Base-by-base conservation (phyloP, 2,329 filamentous ascomycete species). In the Clarireedia homoeocarpa region DNA sequence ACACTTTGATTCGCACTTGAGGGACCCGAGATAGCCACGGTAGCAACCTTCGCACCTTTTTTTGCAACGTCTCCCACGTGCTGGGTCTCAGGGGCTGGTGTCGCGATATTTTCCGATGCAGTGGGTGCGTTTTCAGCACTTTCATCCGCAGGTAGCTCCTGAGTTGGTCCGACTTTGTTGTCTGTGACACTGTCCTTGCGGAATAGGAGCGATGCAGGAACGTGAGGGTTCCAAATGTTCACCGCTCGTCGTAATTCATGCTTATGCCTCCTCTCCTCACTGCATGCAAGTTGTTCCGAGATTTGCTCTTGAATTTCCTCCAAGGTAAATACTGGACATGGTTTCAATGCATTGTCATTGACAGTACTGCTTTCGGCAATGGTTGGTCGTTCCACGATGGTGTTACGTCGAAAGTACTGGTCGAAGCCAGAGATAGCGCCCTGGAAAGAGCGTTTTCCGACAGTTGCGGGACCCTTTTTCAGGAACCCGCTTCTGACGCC, bases 191-290 rank as follows among this genome's bases (percentile, higher is more conserved):
- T 30, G 27, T 30, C 42, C 42, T 20, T 45, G 10, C 42, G n/a
- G 20, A 45, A 45, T 20, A 45, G 5, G 20, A 45, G 10, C 42
- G n/a, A 20, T 20, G 42, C 42, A 17, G 42, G 42, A 45, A 45
- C 42, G 20, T 45, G n/a, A 12, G 42, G 42, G 23, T 54, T 47
- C 52, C 52, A 54, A 23, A 54, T 54, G 30, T 54, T 54, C 2
- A 54, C 45, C 24, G 52, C 52, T 1, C 52, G 17, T 20, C 30
- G 39, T 10, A 23, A 24, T 17, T 54, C 52, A 48, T 54, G 52
- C 23, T 54, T 54, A 23, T 45, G 30, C 30, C 36, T 48, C 7
- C 52, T 26, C 23, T 54, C 52, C 7, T 48, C 52, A 3, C 30
- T 49, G 23, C 52, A 54, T 7, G 39, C 23, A 34, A 54, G 27